phyloP scores from a whole-genome alignment of 2,329 filamentous ascomycete genomes.

The Simplicillium aogashimaense region DNA sequence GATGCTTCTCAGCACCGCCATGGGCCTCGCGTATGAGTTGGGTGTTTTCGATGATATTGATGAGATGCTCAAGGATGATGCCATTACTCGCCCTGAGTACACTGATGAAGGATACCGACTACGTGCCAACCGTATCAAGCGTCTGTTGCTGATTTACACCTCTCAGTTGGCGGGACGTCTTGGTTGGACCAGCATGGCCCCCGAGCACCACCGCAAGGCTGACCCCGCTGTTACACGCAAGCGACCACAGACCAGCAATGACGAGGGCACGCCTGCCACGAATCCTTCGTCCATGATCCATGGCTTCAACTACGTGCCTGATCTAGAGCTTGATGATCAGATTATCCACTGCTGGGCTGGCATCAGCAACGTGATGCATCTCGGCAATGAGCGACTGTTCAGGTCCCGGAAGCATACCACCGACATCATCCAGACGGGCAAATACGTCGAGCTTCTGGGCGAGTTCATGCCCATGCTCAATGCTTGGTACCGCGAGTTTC shows the following conservation, averaged over 20 bases:
- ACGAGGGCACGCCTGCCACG: slow-evolving; percentile 51
- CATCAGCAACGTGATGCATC: slow-evolving; percentile 85
- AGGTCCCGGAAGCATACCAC: slow-evolving; percentile 79
- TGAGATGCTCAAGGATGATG: slow-evolving; percentile 50
- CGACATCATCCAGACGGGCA: slow-evolving; percentile 76
- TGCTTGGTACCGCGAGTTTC: slow-evolving; percentile 75
- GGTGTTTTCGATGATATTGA: slow-evolving; percentile 91
- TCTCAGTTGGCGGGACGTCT: slow-evolving; percentile 89
- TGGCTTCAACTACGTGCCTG: slow-evolving; percentile 55
- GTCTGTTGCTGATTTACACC: slow-evolving; percentile 81
- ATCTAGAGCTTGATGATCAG: slow-evolving; percentile 57
- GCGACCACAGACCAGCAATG: slow-evolving; percentile 33
- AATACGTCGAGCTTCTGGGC: slow-evolving; percentile 72
- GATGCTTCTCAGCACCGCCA: slow-evolving; percentile 90
- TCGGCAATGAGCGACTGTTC: slow-evolving; percentile 83
- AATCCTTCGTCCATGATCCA: slow-evolving; percentile 43
- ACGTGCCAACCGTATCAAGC: slow-evolving; percentile 71
- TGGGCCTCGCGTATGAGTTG: slow-evolving; percentile 84
- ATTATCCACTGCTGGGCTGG: slow-evolving; percentile 86
- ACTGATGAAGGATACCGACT: slow-evolving; percentile 70
- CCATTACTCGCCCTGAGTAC: slow-evolving; percentile 53
- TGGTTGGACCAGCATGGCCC: slow-evolving; percentile 89
- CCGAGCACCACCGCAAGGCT: slow-evolving; percentile 50
- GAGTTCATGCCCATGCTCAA: slow-evolving; percentile 70
- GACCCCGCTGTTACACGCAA: slow-evolving; percentile 45